Evolutionary conservation across 2,329 filamentous ascomycete species (phyloP), one percentile per base, ranked within the genome.

Genomic region (Alternaria sp.): DNA sequence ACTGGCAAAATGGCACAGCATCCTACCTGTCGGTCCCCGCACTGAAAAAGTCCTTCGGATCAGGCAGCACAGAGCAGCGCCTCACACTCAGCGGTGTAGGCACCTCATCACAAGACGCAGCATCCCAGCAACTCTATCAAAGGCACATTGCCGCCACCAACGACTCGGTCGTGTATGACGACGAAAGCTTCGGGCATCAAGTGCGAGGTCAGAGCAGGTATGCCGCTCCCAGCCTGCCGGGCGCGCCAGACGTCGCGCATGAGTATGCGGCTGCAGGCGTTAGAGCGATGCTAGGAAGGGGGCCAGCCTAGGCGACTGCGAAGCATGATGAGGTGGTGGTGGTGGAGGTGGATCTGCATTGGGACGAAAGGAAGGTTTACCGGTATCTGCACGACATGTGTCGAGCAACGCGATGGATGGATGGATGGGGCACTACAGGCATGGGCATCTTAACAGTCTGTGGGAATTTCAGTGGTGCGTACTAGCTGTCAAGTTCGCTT

Each of bases 1-100:
- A 88, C 1, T 83, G 74, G 44, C 86, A 89, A 65, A 86, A 87
- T 43, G 89, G 88, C 30, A 85, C 82, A 6, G 89, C 88, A 6
- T 78, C 74, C 28, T 91, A 88, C 74, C 80, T 83, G n/a, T 57
- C 83, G 32, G 77, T 79, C 26, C 74, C 80, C n/a, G 82, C 85
- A 11, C 80, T 81, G 65, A 83, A 80, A 64, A 81, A 75, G 54
- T 84, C 84, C 52, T 84, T 79, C 15, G 86, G 86, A 15, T 86
- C 80, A 55, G 89, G 89, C 8, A 83, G 78, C 23, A 88, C 86
- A 7, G 82, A 82, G 59, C 89, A 92, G 76, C 77, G 81, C 2
- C 86, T 90, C 36, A 75, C 69, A 7, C 88, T 91, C 64, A 81
- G 80, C n/a, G 84, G 85, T 6, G 72, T 86, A 26, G 68, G 10